Base-by-base conservation (phyloP, 1,139 yeast genomes). In the Geotrichum armillariae region DNA sequence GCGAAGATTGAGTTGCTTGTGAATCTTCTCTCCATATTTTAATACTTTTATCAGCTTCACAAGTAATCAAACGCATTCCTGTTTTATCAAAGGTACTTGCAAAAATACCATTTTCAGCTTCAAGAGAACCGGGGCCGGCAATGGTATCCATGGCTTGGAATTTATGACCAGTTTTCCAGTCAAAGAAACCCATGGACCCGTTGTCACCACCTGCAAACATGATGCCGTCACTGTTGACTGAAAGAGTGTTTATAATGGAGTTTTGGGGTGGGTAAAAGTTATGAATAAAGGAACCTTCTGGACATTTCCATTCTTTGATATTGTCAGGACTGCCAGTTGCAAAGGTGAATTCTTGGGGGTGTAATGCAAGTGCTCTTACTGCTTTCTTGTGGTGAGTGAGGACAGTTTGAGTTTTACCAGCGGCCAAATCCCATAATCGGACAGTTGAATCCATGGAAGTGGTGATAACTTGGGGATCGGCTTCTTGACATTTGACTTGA, bases 21-120 rank as follows among this genome's bases (percentile, higher is more conserved):
- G 70, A 70, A 47, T 73, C 78, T 56, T 80, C 83, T 45, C 64
- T 80, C 96, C 97, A 93, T 1, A 93, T 72, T 65, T 90, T 89
- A 45, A 93, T 80, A 60, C 90, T 84, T 66, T 90, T 91, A 66
- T 93, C 99, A 9, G 90, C 84, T 61, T 87, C 96, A 47, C 96
- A 89, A 0, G 96, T 88, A 18, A 93, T 76, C 52, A 93, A 69
- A 39, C 96, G 76, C 58, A 83, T 67, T 0, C 98, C 97, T 57
- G 89, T 83, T 65, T 75, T 73, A 66, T 93, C 98, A 66, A 89
- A 90, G 1, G 80, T 66, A 38, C 91, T 79, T 9, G 91, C 78
- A 57, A 84, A 75, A 2, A 91, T 79, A 8, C 95, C 86, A 25
- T 79, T 73, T 58, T 83, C 90, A 37, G 83, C 72, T 14, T 78